Evolutionary conservation across 225 moss, liverwort and hornwort genomes (phyloP), one percentile per base, ranked within the genome.

Genomic region (Physcomitrellopsis africana): DNA sequence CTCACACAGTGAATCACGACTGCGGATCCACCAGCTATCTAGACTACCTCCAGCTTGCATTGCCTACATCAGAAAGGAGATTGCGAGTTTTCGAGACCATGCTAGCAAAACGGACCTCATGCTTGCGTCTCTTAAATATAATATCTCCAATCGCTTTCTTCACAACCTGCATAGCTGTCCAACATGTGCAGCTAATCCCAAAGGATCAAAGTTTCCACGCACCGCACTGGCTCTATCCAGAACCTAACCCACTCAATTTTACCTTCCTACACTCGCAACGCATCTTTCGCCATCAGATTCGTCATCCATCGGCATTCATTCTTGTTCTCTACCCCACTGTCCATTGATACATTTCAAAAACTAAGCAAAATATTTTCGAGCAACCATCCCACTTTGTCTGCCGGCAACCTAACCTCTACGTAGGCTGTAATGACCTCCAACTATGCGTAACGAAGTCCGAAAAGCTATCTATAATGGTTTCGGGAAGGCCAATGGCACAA

Each of bases 131-230:
- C 66, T 51, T 64, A 59, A 56, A 19, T 51, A 80, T 32, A 48
- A 70, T 81, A 67, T 69, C 78, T 72, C 56, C 86, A 15, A 81
- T 71, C 62, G 74, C 86, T 52, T 76, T 84, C 83, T 53, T 87
- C 81, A 72, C 66, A 60, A 79, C 78, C 83, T 87, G 86, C 86
- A 87, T 84, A 80, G 83, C 77, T 83, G 58, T 64, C 74, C 72
- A 66, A 20, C 63, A 78, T 76, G 9, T 76, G 67, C 76, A 79
- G 23, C 19, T 44, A 51, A 43, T 3, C 51, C 73, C 12, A 14
- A 13, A 18, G 8, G 53, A 75, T 49, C 67, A 10, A 44, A 43
- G 49, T 29, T 45, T 49, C 5, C 10, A 15, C 4, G 8, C 55
- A 49, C 60, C 44, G 23, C 17, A 24, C 22, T 7, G 10, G 37